Base-by-base conservation (phyloP, 805 yeast species). In the Candida rishiriensis region DNA sequence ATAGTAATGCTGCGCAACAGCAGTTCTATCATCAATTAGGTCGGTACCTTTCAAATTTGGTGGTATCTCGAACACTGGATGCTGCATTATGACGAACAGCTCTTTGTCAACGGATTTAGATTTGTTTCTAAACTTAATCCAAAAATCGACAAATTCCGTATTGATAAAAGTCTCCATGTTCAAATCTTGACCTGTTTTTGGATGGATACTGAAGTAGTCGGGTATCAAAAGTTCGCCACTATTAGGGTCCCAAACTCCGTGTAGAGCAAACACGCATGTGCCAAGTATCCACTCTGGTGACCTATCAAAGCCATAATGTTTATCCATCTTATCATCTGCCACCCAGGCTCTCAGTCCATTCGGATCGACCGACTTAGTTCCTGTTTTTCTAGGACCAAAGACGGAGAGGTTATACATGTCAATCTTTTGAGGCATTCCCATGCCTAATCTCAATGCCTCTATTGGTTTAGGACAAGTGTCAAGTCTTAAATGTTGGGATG, bases 1-100 rank as follows among this genome's bases (percentile, higher is more conserved):
- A 60, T 91, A 91, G 61, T 83, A 91, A 64, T 91, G 99, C 2
- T 95, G 93, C 15, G 95, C 81, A 54, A 82, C 83, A 1, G 85
- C 79, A 0, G 91, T 82, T 40, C 75, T 76, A 1, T 69, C 60
- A 55, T 85, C 93, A 12, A 85, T 59, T n/a, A 81, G 58, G 3
- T 69, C 59, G 35, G 76, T 72, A 11, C 72, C 73, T 46, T 71
- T 72, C 48, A 87, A 62, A 10, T 64, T 59, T 2, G 97, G 97
- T 0, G 97, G 96, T 3, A 74, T 57, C 53, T 80, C 83, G 48
- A 90, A 68, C 1, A 86, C 93, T 1, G 96, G 95, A 0, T 95
- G 83, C 62, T 89, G 96, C 52, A 88, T 63, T 28, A 89, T 70
- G 11, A 86, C 63, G 47, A 83, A 77, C 18, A 76, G 64, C 12